Percentiles rank a stretch among this genome's conserved stretches.
These are phyloP conservation scores for Hymenoscyphus albidus DNA, from an alignment of 2,329 filamentous ascomycete genomes.

Conservation along the genomic window DNA sequence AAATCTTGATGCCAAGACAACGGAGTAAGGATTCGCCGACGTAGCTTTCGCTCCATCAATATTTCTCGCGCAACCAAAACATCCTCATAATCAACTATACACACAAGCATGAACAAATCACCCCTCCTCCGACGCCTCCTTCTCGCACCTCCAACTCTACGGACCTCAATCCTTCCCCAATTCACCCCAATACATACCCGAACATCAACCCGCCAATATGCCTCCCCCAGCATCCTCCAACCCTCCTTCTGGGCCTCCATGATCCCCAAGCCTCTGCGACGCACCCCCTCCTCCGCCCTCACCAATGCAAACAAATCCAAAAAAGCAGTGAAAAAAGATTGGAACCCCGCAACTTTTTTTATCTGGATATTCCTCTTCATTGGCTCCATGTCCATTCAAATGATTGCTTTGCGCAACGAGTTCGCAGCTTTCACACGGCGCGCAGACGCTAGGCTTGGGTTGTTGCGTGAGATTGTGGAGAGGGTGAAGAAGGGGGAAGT, in stretches of 20 bases:
- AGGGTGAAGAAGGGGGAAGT: slow-evolving; percentile 67
- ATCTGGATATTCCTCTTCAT: slow-evolving; percentile 81
- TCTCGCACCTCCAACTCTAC: slow-evolving; percentile 26
- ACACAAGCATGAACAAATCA: slow-evolving; percentile 24
- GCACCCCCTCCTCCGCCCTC: slow-evolving; percentile 38
- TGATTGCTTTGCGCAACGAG: slow-evolving; percentile 76
- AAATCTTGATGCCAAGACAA: too few relatives aligned
- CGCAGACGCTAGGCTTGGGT: slow-evolving; percentile 72
- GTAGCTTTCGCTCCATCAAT: too few relatives aligned
- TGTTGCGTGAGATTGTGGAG: slow-evolving; percentile 72
- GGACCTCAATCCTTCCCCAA: slow-evolving; percentile 21
- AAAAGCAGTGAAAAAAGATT: slow-evolving; percentile 57
- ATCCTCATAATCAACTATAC: too few relatives aligned
- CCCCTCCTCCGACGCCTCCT: slow-evolving; percentile 24
- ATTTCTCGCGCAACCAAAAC: too few relatives aligned
- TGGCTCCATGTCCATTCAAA: slow-evolving; percentile 92
- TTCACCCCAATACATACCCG: slow-evolving; percentile 11
- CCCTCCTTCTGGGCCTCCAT: slow-evolving; percentile 62
- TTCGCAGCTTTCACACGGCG: slow-evolving; percentile 68
- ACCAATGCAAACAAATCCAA: slow-evolving; percentile 33
- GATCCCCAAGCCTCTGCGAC: slow-evolving; percentile 64
- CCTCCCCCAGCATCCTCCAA: slow-evolving; percentile 37
- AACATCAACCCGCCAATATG: slow-evolving; percentile 22
- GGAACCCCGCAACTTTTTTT: slow-evolving; percentile 80
- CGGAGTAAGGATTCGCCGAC: too few relatives aligned